phyloP scores from a whole-genome alignment of 2,329 filamentous ascomycete species.

The Fusarium secorum region DNA sequence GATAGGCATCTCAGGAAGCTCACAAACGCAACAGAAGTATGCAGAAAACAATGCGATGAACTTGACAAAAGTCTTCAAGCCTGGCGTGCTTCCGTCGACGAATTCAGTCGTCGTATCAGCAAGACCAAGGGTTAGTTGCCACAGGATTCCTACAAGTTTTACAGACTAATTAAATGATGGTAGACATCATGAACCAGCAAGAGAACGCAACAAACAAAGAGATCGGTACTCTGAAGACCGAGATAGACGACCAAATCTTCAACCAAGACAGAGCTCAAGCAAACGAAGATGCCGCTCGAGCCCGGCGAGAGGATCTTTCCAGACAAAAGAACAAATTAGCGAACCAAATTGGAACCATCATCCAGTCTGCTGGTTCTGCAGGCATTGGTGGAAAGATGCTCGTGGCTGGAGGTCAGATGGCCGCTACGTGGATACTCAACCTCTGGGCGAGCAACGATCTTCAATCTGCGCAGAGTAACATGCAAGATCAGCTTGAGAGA shows the following conservation, averaged over 20 bases:
- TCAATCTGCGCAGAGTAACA: neutral
- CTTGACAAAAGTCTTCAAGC: neutral
- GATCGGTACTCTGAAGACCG: neutral
- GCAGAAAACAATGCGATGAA: neutral
- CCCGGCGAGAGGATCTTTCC: neutral
- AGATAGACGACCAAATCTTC: neutral
- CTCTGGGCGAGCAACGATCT: neutral
- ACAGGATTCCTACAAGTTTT: accelerated
- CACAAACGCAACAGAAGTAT: neutral
- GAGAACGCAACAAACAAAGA: neutral
- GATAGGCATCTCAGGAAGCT: neutral
- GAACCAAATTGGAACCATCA: neutral
- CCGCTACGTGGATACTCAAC: neutral
- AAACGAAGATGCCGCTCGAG: neutral
- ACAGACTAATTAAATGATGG: neutral
- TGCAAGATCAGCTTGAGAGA: neutral
- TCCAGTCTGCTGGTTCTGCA: neutral
- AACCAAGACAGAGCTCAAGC: neutral
- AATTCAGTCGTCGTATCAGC: neutral
- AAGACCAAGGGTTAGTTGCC: neutral
- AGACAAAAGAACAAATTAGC: neutral
- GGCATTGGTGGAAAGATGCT: neutral
- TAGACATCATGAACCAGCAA: neutral
- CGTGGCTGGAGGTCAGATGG: neutral
- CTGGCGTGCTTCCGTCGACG: neutral